phyloP scores from a whole-genome alignment of 1,284 basidiomycete species.

The Coniophora puteana region DNA sequence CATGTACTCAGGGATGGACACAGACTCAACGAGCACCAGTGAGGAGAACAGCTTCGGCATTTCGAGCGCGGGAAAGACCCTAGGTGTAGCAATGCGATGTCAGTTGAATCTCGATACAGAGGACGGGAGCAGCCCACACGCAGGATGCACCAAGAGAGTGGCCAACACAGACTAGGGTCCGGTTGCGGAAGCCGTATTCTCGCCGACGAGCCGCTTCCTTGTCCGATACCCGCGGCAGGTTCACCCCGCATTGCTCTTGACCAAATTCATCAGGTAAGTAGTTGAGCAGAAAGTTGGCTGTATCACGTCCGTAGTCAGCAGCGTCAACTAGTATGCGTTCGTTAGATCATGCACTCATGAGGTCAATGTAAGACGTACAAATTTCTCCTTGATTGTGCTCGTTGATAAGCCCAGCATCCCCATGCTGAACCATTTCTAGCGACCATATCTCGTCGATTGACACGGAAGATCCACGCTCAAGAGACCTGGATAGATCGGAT shows the following conservation, averaged over 20 bases:
- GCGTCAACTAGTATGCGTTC: conserved; percentile 53
- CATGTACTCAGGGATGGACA: conserved; percentile 43
- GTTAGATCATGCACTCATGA: neutral
- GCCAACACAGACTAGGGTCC: conserved; percentile 63
- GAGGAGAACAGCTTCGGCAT: conserved; percentile 69
- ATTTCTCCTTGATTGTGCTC: conserved; percentile 45
- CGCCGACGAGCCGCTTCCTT: conserved; percentile 38
- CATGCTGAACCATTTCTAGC: conserved; percentile 77
- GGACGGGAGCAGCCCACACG: conserved; percentile 40
- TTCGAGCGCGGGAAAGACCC: conserved; percentile 56
- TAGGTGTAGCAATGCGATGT: conserved; percentile 19
- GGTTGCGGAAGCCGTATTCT: conserved; percentile 39
- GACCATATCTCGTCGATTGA: conserved; percentile 75
- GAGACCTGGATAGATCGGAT: conserved; percentile 39
- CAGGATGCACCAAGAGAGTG: conserved; percentile 83
- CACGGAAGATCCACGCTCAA: conserved; percentile 20
- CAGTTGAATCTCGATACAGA: neutral
- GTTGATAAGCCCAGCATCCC: conserved; percentile 71
- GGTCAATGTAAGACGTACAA: conserved; percentile 35
- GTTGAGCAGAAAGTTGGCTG: conserved; percentile 64
- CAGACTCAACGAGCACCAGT: conserved; percentile 79
- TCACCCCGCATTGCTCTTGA: conserved; percentile 37
- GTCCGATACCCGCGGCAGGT: conserved; percentile 43
- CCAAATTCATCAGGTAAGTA: conserved; percentile 47
- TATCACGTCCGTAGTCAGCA: conserved; percentile 67